Base-by-base conservation (phyloP, 805 yeast species). In the Lipomyces orientalis region DNA sequence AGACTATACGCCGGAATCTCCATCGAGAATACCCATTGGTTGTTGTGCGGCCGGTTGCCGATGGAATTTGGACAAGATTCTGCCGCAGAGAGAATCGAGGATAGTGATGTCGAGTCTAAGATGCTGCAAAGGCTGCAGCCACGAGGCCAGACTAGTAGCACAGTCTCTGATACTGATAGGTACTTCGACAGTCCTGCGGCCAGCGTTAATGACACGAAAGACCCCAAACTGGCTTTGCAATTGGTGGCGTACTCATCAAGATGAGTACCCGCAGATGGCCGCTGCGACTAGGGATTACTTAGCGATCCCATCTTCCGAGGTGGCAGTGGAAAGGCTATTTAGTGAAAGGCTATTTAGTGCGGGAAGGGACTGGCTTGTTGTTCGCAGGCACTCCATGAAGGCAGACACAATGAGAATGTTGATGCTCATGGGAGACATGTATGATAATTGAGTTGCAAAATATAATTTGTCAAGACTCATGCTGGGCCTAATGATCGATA, bases 381-480 rank as follows among this genome's bases (percentile, higher is more conserved):
- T 34, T 57, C 60, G 60, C 31, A 29, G 60, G 19, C 46, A 57
- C 35, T 37, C 51, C 16, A 57, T 57, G 39, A 57, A 57, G n/a
- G 60, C 60, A 1, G 35, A 57, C n/a, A 57, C 60, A 8, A 33
- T 57, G 60, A 7, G 60, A 35, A 35, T 57, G 60, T 34, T 57
- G 33, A 57, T 57, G 16, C 29, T 57, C 10, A 34, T 57, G 51
- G 51, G 43, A n/a, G 60, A 57, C 37, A 35, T 35, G 37, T 35
- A 35, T 10, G 37, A 35, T 4, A 35, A 35, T 9, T 35, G 37
- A 35, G 16, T 35, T 35, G 39, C 9, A 35, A 2, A 35, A 35
- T 35, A 35, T 10, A 35, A 35, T 5, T 35, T 35, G 10, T 35
- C n/a, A n/a, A 12, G 4, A 35, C 8, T 2, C 29, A 25, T 25